Conservation (phyloP, 2,329 filamentous ascomycete species). For the Microdochium nivale region DNA sequence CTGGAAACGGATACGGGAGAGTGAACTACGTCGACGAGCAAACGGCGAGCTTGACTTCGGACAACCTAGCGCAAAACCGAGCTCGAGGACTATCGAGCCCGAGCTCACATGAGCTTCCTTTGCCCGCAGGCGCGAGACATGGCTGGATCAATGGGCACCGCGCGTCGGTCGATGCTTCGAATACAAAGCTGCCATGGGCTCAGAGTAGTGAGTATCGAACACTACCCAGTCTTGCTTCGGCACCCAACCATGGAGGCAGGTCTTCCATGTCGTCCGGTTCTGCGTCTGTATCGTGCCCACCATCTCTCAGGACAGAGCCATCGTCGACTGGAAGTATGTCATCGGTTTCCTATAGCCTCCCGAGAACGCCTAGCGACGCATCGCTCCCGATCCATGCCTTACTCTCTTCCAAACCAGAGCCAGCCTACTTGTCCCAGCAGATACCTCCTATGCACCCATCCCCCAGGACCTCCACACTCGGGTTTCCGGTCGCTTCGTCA, state of each 20-base stretch:
- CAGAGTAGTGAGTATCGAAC: not conserved
- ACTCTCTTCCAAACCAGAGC: slow-evolving; percentile 29
- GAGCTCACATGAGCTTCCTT: slow-evolving; percentile 16
- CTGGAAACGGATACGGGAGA: slow-evolving; percentile 12
- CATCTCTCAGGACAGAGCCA: slow-evolving; percentile 35
- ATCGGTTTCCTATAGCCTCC: slow-evolving; percentile 29
- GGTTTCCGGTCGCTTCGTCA: not conserved
- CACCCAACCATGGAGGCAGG: slow-evolving; percentile 5
- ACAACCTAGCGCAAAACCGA: slow-evolving; percentile 13
- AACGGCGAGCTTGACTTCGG: slow-evolving; percentile 30
- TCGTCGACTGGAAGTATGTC: slow-evolving; percentile 34
- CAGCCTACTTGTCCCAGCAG: slow-evolving; percentile 9
- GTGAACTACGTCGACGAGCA: slow-evolving; percentile 30
- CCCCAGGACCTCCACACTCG: slow-evolving; percentile 8
- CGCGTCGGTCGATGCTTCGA: not conserved
- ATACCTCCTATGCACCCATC: slow-evolving; percentile 4
- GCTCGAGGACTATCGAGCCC: slow-evolving; percentile 18
- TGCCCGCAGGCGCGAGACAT: not conserved
- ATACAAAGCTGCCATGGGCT: not conserved
- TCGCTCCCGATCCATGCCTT: slow-evolving; percentile 46
- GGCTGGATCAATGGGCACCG: slow-evolving; percentile 11
- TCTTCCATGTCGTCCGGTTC: slow-evolving; percentile 13
- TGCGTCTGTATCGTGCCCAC: slow-evolving; percentile 22
- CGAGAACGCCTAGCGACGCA: slow-evolving; percentile 39
- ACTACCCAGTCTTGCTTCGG: slow-evolving; percentile 10